These are phyloP conservation scores for Fonsecaea pugnacius DNA, from an alignment of 2,329 filamentous ascomycete species.

Conservation along the genomic window DNA sequence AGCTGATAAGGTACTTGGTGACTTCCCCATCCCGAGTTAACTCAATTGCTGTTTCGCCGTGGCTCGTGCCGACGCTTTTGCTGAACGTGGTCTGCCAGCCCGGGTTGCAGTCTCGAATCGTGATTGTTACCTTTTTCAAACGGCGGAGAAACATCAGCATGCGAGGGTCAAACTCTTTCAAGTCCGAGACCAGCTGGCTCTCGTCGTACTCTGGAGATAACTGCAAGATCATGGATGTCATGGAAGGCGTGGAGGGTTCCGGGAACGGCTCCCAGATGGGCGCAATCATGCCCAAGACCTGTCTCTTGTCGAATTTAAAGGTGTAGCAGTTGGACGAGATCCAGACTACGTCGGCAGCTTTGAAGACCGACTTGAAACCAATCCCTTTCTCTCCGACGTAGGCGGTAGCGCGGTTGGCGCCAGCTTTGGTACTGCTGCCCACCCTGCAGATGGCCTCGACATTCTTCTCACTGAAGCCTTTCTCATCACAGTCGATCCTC, in stretches of 20 bases:
- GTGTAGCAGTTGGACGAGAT: conserved; percentile 26
- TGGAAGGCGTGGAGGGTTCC: neutral
- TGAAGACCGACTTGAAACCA: conserved; percentile 46
- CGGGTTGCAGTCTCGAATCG: neutral
- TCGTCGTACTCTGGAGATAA: conserved; percentile 13
- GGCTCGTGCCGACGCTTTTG: conserved; percentile 8
- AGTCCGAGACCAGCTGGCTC: conserved; percentile 5
- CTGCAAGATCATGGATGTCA: conserved; percentile 16
- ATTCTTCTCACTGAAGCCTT: conserved; percentile 47
- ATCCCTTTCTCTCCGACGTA: conserved; percentile 42
- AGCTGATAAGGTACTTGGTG: conserved; percentile 15
- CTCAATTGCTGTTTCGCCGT: conserved; percentile 16
- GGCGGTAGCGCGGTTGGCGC: conserved; percentile 36
- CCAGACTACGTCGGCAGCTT: conserved; percentile 36
- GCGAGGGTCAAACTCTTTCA: conserved; percentile 15
- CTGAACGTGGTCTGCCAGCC: conserved; percentile 14
- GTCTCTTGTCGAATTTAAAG: conserved; percentile 33
- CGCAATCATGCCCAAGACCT: conserved; percentile 20
- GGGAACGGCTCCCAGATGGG: conserved; percentile 19
- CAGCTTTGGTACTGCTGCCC: conserved; percentile 44
- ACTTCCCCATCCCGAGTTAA: conserved; percentile 10
- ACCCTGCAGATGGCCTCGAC: conserved; percentile 46
- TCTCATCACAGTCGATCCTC: conserved; percentile 41
- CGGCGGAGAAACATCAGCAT: conserved; percentile 21
- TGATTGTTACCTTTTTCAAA: conserved; percentile 17